Conservation (phyloP, 1,284 basidiomycete species). For the Ustilago loliicola region DNA sequence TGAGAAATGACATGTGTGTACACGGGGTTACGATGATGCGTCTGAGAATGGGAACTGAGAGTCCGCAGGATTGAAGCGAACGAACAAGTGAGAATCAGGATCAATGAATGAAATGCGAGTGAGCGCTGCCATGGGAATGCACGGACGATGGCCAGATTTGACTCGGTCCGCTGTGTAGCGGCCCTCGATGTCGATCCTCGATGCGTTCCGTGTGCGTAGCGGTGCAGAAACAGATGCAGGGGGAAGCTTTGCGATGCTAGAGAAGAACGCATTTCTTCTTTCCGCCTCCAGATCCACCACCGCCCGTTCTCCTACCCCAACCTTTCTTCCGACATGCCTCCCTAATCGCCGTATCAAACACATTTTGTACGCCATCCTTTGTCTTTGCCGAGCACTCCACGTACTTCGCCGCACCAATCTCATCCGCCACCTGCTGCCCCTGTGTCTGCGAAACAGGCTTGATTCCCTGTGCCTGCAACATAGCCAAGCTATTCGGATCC, state of each 20-base stretch:
- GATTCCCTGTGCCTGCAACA: constrained; percentile 92
- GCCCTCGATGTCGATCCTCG: constrained; percentile 9
- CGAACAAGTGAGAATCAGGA: neutral
- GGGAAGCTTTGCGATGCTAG: constrained; percentile 67
- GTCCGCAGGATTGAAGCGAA: neutral
- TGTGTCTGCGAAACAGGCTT: constrained; percentile 81
- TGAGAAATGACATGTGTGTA: constrained; percentile 11
- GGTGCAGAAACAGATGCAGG: neutral
- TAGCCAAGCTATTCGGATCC: constrained; percentile 88
- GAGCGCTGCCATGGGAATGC: neutral
- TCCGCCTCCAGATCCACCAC: constrained; percentile 70
- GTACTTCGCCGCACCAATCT: constrained; percentile 91
- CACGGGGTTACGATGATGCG: constrained; percentile 16
- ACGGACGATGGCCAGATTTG: neutral
- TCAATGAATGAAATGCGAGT: neutral
- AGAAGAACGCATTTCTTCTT: constrained; percentile 83
- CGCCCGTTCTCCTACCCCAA: constrained; percentile 34
- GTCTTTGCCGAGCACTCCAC: constrained; percentile 95
- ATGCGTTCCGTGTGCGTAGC: neutral
- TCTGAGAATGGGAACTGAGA: neutral
- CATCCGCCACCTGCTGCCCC: constrained; percentile 78
- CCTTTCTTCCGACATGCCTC: constrained; percentile 76
- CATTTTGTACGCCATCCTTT: constrained; percentile 87
- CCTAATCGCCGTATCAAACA: constrained; percentile 89
- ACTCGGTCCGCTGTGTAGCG: constrained; percentile 16